These are phyloP conservation scores for Elongisporangium anandrum DNA, from an alignment of 352 stramenopile genomes.

Conservation along the genomic window DNA sequence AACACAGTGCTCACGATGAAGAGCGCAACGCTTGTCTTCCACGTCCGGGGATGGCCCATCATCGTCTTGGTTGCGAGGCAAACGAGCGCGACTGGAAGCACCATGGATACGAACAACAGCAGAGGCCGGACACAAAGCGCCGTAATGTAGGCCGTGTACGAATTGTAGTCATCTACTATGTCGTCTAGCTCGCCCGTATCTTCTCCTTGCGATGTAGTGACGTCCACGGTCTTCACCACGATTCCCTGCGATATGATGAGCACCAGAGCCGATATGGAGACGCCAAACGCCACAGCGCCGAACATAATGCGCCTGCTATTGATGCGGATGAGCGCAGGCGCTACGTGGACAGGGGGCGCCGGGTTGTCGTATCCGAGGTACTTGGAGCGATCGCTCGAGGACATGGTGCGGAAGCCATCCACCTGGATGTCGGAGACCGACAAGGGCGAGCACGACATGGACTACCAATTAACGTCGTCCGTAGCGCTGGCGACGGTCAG, in stretches of 20 bases:
- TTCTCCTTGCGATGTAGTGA: conserved; percentile 6
- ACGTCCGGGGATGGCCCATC: conserved; percentile 22
- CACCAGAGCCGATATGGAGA: conserved; percentile 16
- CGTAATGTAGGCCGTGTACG: conserved; percentile 30
- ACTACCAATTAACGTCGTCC: neutral
- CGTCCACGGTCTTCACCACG: conserved; percentile 25
- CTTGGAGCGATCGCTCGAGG: neutral
- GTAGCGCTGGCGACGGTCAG: neutral
- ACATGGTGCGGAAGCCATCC: neutral
- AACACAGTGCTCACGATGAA: conserved; percentile 30
- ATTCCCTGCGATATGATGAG: conserved; percentile 30
- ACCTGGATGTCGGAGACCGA: neutral
- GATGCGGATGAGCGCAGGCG: conserved; percentile 39
- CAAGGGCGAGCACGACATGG: neutral
- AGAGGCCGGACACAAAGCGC: conserved; percentile 43
- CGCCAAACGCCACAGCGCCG: conserved; percentile 14
- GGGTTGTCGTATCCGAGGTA: neutral
- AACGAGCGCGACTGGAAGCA: conserved; percentile 47
- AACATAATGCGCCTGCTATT: conserved; percentile 31
- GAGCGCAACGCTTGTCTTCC: conserved; percentile 17
- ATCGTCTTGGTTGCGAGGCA: conserved; percentile 57
- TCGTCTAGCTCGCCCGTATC: conserved; percentile 7
- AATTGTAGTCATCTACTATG: conserved; percentile 23
- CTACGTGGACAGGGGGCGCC: conserved; percentile 9
- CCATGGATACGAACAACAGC: conserved; percentile 32